Evolutionary conservation across 1,284 basidiomycete genomes (phyloP), one percentile per base, ranked within the genome.

Genomic region (Fereydounia khargensis): DNA sequence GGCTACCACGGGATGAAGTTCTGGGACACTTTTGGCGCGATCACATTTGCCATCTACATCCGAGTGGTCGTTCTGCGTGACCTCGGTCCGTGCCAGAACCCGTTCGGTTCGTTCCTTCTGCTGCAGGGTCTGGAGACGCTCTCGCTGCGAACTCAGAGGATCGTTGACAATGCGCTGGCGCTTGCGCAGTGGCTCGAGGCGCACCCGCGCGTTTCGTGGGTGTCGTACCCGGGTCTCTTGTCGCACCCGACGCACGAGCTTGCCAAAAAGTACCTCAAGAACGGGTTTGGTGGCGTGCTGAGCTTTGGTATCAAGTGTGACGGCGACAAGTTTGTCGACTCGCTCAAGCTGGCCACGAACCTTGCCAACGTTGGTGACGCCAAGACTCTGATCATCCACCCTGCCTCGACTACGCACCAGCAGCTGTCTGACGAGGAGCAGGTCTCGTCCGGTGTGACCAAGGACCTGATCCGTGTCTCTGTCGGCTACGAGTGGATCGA

Each of bases 81-180:
- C 74, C 51, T 91, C 32, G 89, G 88, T 3, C 82, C 86, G 1
- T 78, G 80, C 7, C 64, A 90, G 66, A 89, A 88, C 76, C 87
- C 89, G 14, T 90, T 91, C 70, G 86, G 78, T 8, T 86, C 87
- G 1, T 90, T 90, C 81, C 80, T 89, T 39, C 81, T 89, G n/a
- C 78, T 91, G 20, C 86, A 88, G 72, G 89, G 90, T 46, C 79
- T 91, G 33, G 89, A 92, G 79, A 92, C 90, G 2, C 83, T 92
- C 43, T 86, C 84, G 63, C 79, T 92, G 46, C 82, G 89, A 13
- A 84, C 81, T 2, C 83, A 90, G 77, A 78, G 88, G 46, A 88
- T 91, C 69, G 82, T 81, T 27, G 81, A 85, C 31, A 91, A 90
- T 51, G 84, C 87, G 0, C 79, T 91, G 3, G 82, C 81, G 0